Percentiles rank a stretch among this genome's conserved stretches.
Conservation (phyloP, 2,329 filamentous ascomycete species). For the Diplocarpon rosae region DNA sequence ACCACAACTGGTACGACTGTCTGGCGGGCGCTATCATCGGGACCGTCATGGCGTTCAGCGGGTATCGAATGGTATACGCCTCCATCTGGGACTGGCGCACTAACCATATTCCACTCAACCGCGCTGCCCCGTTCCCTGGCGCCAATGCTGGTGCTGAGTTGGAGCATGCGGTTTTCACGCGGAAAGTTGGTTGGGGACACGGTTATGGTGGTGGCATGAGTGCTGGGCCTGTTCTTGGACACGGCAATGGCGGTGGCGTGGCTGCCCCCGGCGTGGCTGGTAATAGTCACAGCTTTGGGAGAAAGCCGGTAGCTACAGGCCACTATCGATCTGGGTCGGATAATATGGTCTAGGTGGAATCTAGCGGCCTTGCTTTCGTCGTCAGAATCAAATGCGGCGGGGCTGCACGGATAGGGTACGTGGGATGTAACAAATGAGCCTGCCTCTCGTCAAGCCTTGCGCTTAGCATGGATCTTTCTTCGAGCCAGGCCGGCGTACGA, state of each 20-base stretch:
- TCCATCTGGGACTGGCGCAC: constrained; percentile 58
- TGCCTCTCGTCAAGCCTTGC: too few relatives aligned
- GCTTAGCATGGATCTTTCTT: too few relatives aligned
- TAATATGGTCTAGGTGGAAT: constrained; percentile 4
- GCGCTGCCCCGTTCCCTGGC: constrained; percentile 40
- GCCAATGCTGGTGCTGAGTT: constrained; percentile 33
- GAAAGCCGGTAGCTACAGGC: constrained; percentile 6
- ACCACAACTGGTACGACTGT: constrained; percentile 68
- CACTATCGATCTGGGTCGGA: constrained; percentile 1
- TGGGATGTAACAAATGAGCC: not conserved
- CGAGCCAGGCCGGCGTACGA: too few relatives aligned
- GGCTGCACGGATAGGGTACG: not conserved
- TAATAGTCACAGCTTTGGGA: not conserved
- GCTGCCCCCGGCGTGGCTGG: not conserved
- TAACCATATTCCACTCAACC: constrained; percentile 55
- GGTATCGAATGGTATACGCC: constrained; percentile 58
- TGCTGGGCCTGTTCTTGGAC: constrained; percentile 1
- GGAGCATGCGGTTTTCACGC: constrained; percentile 44
- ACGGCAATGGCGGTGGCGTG: constrained; percentile 1
- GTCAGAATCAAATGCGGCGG: not conserved
- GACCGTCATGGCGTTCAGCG: constrained; percentile 50
- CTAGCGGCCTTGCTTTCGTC: not conserved
- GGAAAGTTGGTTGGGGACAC: constrained; percentile 49
- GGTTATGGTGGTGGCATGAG: not conserved
- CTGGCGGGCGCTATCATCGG: constrained; percentile 55